Evolutionary conservation across 192 early-diverging fungal species (phyloP).

Genomic region (Backusella australiensis): DNA sequence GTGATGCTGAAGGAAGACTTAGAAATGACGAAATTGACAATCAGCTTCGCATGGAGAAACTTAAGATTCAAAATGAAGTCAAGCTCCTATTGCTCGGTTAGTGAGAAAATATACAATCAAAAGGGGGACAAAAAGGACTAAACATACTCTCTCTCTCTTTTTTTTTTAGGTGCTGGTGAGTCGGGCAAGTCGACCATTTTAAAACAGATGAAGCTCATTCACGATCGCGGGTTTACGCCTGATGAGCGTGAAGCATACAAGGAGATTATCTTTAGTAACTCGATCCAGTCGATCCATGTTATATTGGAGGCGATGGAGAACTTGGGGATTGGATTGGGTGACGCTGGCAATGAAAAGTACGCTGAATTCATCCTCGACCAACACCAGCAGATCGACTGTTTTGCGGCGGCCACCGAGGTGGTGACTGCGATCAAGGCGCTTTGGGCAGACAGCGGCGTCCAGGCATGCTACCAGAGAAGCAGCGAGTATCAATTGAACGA

Average conservation of each 20-base stretch:
- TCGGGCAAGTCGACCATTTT: constrained; percentile 94
- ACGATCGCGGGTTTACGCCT: constrained; percentile 83
- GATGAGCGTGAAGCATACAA: constrained; percentile 88
- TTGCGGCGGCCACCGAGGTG: constrained; percentile 69
- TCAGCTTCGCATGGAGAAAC: constrained; percentile 76
- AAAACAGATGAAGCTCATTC: constrained; percentile 97
- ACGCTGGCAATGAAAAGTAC: constrained; percentile 60
- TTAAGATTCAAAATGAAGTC: constrained; percentile 82
- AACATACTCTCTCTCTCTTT: not conserved
- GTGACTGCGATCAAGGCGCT: constrained; percentile 69
- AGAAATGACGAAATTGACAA: constrained; percentile 90
- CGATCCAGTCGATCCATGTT: constrained; percentile 91
- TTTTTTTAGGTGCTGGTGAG: constrained; percentile 72
- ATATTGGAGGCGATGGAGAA: constrained; percentile 92
- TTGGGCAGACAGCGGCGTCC: constrained; percentile 69
- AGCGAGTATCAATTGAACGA: constrained; percentile 90
- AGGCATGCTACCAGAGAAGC: constrained; percentile 56
- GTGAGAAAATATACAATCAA: constrained; percentile 5
- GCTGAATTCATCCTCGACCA: constrained; percentile 71
- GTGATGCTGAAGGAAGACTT: constrained; percentile 71
- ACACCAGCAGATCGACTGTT: constrained; percentile 88
- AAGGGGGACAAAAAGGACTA: not conserved
- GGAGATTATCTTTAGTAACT: constrained; percentile 94
- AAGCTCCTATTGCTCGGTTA: constrained; percentile 90
- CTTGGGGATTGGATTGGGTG: constrained; percentile 71